These are phyloP conservation scores for Dendrocalamus latiflorus DNA, from an alignment of 202 grass and related monocot species.

Conservation along the genomic window DNA sequence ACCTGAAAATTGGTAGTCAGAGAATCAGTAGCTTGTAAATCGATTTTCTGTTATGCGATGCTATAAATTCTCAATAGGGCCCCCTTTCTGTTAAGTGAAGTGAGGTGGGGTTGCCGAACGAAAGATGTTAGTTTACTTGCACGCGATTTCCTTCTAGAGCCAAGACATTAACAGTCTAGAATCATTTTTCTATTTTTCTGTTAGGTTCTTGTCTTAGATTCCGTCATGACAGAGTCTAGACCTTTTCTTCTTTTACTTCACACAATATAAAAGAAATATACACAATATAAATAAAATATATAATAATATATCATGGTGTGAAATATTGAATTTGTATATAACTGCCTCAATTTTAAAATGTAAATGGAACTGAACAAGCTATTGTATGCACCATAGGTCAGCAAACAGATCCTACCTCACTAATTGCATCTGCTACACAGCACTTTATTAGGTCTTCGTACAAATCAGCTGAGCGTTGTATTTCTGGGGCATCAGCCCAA, in stretches of 20 bases:
- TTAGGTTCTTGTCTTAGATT: background rate
- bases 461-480: conserved; percentile 84
- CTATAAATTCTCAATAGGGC: no score
- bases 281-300: background rate
- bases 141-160: no score
- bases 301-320: no score
- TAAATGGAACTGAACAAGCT: background rate
- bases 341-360: background rate
- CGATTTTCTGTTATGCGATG: no score
- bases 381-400: conserved; percentile 2
- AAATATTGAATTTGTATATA: background rate
- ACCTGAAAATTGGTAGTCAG: no score
- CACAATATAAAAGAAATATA: background rate
- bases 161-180: no score
- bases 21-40: no score
- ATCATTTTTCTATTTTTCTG: no score
- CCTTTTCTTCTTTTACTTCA: background rate
- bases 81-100: no score
- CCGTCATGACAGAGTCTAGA: background rate
- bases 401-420: conserved; percentile 62
- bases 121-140: no score
- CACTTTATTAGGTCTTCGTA: conserved; percentile 96
- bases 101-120: no score
- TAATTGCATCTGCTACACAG: conserved; percentile 96
- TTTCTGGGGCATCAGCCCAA: conserved; percentile 97